phyloP scores from a whole-genome alignment of 768 basidiomycete species.

The Amanita muscaria region DNA sequence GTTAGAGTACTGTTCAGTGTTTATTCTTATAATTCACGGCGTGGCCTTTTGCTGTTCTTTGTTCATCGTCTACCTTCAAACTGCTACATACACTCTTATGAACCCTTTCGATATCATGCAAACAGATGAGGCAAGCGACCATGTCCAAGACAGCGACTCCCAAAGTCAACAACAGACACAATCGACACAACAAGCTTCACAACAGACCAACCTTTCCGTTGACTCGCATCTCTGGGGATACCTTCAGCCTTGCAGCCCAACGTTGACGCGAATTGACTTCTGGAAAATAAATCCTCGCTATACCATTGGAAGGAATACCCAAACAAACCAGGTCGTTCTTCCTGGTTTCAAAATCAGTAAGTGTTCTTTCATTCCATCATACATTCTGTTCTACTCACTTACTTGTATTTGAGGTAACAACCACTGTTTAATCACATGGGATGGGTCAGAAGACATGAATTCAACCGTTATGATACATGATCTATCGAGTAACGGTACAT shows the following conservation, averaged over 20 bases:
- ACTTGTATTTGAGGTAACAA: conserved; percentile 34
- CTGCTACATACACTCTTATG: neutral
- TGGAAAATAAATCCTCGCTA: conserved; percentile 42
- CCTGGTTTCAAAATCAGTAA: conserved; percentile 70
- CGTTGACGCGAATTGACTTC: conserved; percentile 51
- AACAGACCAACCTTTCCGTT: conserved; percentile 19
- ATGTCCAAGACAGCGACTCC: conserved; percentile 18
- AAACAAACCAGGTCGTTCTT: conserved; percentile 45
- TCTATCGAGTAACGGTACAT: conserved; percentile 67
- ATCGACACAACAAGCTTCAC: conserved; percentile 36
- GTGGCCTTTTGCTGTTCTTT: no score
- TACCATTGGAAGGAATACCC: conserved; percentile 45
- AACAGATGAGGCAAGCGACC: conserved; percentile 15
- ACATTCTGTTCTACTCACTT: no score
- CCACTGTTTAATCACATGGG: conserved; percentile 54
- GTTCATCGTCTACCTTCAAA: no score
- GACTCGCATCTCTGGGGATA: conserved; percentile 59
- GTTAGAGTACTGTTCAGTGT: no score
- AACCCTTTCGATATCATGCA: conserved; percentile 7
- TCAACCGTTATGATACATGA: conserved; percentile 45
- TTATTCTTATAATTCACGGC: no score
- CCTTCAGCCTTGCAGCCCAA: conserved; percentile 52
- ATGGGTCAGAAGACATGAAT: conserved; percentile 34
- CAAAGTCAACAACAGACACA: conserved; percentile 31
- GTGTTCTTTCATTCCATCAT: no score